Percentiles rank a stretch among this genome's conserved stretches.
Evolutionary conservation across 2,329 filamentous ascomycete genomes (phyloP).

Genomic region (Botrytis squamosa): DNA sequence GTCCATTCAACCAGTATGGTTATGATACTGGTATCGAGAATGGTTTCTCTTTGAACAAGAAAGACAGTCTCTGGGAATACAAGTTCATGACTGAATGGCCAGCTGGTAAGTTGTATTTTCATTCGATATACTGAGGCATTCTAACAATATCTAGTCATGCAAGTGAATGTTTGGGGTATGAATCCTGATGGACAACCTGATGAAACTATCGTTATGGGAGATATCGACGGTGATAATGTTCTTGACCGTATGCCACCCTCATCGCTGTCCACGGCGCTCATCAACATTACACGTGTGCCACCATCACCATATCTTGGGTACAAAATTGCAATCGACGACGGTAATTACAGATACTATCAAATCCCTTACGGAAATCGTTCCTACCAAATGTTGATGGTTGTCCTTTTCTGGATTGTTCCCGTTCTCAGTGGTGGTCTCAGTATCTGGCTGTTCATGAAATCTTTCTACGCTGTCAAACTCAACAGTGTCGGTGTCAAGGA

Average conservation of each 20-base stretch:
- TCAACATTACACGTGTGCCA: constrained; percentile 59
- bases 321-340: constrained; percentile 55
- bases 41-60: constrained; percentile 48
- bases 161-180: constrained; percentile 67
- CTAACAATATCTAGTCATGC: constrained; percentile 40
- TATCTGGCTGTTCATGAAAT: constrained; percentile 57
- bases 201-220: constrained; percentile 57
- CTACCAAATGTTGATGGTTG: constrained; percentile 53
- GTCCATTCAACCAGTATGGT: constrained; percentile 62
- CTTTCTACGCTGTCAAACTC: constrained; percentile 55
- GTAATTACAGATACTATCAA: constrained; percentile 50
- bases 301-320: constrained; percentile 55
- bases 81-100: constrained; percentile 65
- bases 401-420: constrained; percentile 55
- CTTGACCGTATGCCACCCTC: constrained; percentile 62
- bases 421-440: constrained; percentile 49
- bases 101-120: constrained; percentile 40
- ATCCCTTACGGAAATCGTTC: constrained; percentile 54
- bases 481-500: constrained; percentile 56
- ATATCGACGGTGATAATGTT: constrained; percentile 59
- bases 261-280: constrained; percentile 52
- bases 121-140: neutral
- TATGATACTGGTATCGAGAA: constrained; percentile 60
- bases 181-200: constrained; percentile 62
- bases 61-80: constrained; percentile 53